Conservation (phyloP, 2,329 filamentous ascomycete species). For the Cryphonectria naterciae region DNA sequence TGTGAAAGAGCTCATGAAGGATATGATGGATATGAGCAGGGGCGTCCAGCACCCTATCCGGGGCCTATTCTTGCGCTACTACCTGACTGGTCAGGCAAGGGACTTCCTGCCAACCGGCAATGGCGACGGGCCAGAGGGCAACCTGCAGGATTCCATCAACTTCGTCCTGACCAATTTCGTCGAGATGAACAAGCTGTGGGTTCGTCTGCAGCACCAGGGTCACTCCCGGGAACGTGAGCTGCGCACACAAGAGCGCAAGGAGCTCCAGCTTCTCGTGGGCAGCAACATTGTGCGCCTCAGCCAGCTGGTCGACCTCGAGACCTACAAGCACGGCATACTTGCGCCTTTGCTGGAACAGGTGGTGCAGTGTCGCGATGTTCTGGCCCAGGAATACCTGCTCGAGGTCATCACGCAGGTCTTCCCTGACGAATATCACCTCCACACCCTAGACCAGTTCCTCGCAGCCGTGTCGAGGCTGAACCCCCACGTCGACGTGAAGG, state of each 20-base stretch:
- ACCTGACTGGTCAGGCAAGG: conserved; percentile 90
- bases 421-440: conserved; percentile 96
- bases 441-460: conserved; percentile 93
- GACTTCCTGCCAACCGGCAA: conserved; percentile 82
- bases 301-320: conserved; percentile 91
- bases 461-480: conserved; percentile 91
- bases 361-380: conserved; percentile 93
- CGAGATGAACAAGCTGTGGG: conserved; percentile 99
- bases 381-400: conserved; percentile 95
- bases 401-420: conserved; percentile 99
- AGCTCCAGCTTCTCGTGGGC: conserved; percentile 91
- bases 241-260: conserved; percentile 90
- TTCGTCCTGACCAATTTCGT: conserved; percentile 99
- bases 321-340: conserved; percentile 89
- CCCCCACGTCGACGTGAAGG: conserved; percentile 96
- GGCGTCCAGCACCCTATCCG: conserved; percentile 97
- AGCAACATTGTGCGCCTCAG: conserved; percentile 95
- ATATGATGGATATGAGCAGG: conserved; percentile 99
- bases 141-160: conserved; percentile 95
- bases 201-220: conserved; percentile 93
- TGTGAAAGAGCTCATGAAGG: conserved; percentile 99
- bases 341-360: conserved; percentile 92
- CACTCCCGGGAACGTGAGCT: conserved; percentile 94
- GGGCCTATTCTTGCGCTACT: conserved; percentile 93
- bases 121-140: conserved; percentile 90